Evolutionary conservation across 352 stramenopile genomes (phyloP).

Genomic region (Pythium oligandrum): DNA sequence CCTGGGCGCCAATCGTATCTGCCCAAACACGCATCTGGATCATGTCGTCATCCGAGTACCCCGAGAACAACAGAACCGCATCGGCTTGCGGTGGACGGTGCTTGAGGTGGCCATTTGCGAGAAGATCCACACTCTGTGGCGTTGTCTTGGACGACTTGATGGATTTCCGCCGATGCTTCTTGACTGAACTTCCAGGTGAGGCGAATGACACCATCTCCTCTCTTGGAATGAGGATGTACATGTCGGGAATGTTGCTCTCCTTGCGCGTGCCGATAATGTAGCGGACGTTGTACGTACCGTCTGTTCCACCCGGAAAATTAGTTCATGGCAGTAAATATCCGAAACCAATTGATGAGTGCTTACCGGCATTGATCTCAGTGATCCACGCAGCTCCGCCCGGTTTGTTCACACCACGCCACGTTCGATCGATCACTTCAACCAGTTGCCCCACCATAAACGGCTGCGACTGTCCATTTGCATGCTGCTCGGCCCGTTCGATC

Average conservation of each 20-base stretch:
- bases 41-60: slow-evolving; percentile 17
- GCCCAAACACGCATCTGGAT: slow-evolving; percentile 14
- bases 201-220: slow-evolving; percentile 17
- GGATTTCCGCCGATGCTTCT: slow-evolving; percentile 18
- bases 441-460: slow-evolving; percentile 57
- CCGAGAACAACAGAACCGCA: slow-evolving; percentile 23
- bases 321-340: neutral
- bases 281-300: slow-evolving; percentile 29
- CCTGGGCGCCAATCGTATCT: slow-evolving; percentile 13
- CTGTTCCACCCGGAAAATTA: slow-evolving; percentile 8
- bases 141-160: slow-evolving; percentile 10
- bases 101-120: neutral
- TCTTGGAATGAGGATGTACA: slow-evolving; percentile 20
- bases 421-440: slow-evolving; percentile 85
- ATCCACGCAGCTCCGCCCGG: slow-evolving; percentile 83
- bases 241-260: slow-evolving; percentile 16
- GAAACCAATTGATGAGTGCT: neutral
- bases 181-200: slow-evolving; percentile 18
- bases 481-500: neutral
- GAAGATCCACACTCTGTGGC: slow-evolving; percentile 21
- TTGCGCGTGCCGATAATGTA: slow-evolving; percentile 27
- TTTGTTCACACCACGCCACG: slow-evolving; percentile 91
- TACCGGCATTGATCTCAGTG: slow-evolving; percentile 47
- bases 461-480: neutral
- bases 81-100: neutral